Conservation (phyloP, 192 early-diverging fungal genomes). For the Podila epicladia region DNA sequence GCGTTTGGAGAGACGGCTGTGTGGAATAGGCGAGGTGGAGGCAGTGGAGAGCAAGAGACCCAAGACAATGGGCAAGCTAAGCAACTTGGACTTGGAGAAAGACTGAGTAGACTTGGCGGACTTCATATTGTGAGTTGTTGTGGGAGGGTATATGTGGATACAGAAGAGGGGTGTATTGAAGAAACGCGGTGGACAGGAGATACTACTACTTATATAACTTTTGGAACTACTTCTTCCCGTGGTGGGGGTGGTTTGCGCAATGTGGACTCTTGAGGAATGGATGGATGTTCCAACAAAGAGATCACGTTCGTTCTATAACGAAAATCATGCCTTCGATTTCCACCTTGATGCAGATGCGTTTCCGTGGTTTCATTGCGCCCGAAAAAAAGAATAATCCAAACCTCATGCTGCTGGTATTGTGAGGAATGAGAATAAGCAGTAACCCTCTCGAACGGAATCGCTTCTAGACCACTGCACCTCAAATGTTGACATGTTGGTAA, state of each 20-base stretch:
- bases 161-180: not conserved
- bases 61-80: conserved; percentile 29
- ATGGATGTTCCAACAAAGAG: conserved; percentile 2
- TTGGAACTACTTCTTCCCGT: too few relatives aligned
- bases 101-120: conserved; percentile 4
- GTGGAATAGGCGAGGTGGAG: conserved; percentile 10
- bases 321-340: not conserved
- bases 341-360: not conserved
- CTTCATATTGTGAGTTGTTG: not conserved
- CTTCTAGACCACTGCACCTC: not conserved
- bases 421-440: conserved; percentile 1
- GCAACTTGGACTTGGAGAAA: conserved; percentile 4
- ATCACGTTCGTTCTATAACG: not conserved
- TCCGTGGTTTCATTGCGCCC: too few relatives aligned
- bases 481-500: not conserved
- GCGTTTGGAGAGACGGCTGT: conserved; percentile 7
- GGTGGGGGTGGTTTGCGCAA: not conserved
- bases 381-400: too few relatives aligned
- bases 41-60: conserved; percentile 22
- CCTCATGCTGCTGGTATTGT: not conserved
- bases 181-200: too few relatives aligned
- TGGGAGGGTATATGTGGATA: not conserved
- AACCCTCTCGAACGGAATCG: not conserved
- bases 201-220: too few relatives aligned
- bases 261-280: not conserved